Evolutionary conservation across 2,329 filamentous ascomycete genomes (phyloP).

Genomic region (Alternaria dauci): DNA sequence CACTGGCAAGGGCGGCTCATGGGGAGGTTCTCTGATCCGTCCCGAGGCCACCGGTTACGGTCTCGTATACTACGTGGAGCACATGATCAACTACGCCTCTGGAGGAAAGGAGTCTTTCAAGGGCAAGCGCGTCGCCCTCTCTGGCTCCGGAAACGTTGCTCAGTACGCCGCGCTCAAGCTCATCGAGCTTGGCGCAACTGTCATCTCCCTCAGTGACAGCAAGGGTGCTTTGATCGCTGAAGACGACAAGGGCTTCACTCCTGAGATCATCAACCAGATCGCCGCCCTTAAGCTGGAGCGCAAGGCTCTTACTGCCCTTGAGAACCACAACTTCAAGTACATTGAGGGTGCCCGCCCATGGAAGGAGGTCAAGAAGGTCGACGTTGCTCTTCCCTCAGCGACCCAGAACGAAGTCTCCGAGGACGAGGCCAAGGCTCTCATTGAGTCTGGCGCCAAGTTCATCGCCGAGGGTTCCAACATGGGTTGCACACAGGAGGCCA

Average conservation of each 20-base stretch:
- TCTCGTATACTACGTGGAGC: constrained; percentile 74
- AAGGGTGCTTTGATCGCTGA: constrained; percentile 82
- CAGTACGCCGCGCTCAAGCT: constrained; percentile 97
- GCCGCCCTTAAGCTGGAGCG: constrained; percentile 86
- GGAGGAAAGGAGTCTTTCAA: constrained; percentile 81
- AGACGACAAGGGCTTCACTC: constrained; percentile 74
- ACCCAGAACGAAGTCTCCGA: constrained; percentile 97
- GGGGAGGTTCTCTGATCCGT: constrained; percentile 93
- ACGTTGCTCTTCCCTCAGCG: constrained; percentile 89
- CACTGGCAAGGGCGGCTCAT: constrained; percentile 91
- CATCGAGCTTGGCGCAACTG: constrained; percentile 92
- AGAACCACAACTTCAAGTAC: constrained; percentile 79
- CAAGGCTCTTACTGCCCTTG: constrained; percentile 79
- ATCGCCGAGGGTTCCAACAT: constrained; percentile 98
- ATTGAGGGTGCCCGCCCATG: constrained; percentile 87
- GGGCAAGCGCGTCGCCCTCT: constrained; percentile 94
- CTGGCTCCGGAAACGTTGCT: constrained; percentile 96
- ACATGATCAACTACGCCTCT: constrained; percentile 76
- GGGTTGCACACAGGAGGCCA: constrained; percentile 96
- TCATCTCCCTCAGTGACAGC: constrained; percentile 93
- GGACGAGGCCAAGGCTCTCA: constrained; percentile 85
- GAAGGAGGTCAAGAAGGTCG: constrained; percentile 87
- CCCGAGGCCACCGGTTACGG: constrained; percentile 98
- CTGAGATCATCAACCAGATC: constrained; percentile 80
- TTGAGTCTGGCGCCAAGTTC: constrained; percentile 79